Base-by-base conservation (phyloP, 495 filamentous ascomycete species). In the Penicillium goetzii region DNA sequence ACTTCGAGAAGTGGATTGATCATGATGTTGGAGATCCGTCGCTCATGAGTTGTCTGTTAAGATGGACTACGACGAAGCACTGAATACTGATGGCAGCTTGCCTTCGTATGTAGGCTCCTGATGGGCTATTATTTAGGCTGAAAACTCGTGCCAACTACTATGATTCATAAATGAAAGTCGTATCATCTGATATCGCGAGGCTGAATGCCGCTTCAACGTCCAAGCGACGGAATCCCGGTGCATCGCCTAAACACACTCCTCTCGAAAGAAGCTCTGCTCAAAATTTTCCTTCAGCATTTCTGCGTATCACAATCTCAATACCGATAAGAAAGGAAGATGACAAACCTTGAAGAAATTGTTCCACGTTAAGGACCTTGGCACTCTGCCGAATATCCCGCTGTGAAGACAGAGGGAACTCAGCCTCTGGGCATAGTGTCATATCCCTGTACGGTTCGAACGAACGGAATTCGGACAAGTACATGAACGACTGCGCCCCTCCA, bases 1-100 rank as follows among this genome's bases (percentile, higher is more conserved):
- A 51, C 59, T 3, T 36, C 40, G 15, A 43, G 72, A 56, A 25
- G 14, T 36, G 72, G 72, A 6, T 40, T 74, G 36, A 62, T 74
- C 43, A 71, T 71, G 65, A 58, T 40, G 36, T 40, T 40, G 17
- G 36, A 17, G 36, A 40, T 40, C 15, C 15, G 14, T 15, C 36
- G 36, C 14, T 40, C 36, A 14, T 40, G 36, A 40, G 15, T 17
- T 14, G 15, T 15, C 6, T 17, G 36, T 40, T 40, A 5, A 17
- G 1, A 40, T 40, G 14, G 36, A 14, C 36, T 17, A 40, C 36
- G 15, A 40, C 3, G 12, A 34, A 40, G 36, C 36, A 40, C 12
- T 40, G 3, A 5, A 40, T 40, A 40, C 12, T 6, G 3, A n/a
- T n/a, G n/a, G n/a, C n/a, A n/a, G n/a, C n/a, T n/a, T n/a, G n/a